Conservation (phyloP, 2,329 filamentous ascomycete species). For the Ophiocordyceps camponoti-saundersi region DNA sequence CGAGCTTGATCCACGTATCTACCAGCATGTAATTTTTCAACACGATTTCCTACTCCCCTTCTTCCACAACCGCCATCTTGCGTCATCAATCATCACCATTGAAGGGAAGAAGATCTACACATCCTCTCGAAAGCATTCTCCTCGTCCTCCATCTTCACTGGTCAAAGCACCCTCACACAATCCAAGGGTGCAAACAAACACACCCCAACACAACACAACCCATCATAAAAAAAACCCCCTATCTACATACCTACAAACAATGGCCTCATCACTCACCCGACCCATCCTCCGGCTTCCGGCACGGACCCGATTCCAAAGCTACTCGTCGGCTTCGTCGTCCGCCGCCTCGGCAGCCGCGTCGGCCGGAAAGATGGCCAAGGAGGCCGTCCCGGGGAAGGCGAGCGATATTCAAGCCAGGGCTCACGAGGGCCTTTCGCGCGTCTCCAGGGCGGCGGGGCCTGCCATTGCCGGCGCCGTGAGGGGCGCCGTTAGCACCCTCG, state of each 20-base stretch:
- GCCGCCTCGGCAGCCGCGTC: conserved; percentile 44
- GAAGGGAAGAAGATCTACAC: too few species aligned
- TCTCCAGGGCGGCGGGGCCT: conserved; percentile 63
- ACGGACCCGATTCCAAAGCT: conserved; percentile 31
- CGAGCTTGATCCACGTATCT: too few species aligned
- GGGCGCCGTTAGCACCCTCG: conserved; percentile 46
- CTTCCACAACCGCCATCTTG: too few species aligned
- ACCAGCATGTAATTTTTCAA: too few species aligned
- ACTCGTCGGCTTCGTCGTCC: too few species aligned
- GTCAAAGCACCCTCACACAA: too few species aligned
- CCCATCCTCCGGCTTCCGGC: conserved; percentile 26
- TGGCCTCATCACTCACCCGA: conserved; percentile 20
- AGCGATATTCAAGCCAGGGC: conserved; percentile 45
- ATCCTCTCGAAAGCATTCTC: too few species aligned
- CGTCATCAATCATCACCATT: too few species aligned
- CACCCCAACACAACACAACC: not conserved
- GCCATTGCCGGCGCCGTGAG: conserved; percentile 58
- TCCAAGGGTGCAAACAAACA: not conserved
- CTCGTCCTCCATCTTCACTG: too few species aligned
- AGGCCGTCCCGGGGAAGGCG: conserved; percentile 24
- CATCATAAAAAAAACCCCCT: not conserved
- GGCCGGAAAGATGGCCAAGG: conserved; percentile 20
- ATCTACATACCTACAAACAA: not conserved
- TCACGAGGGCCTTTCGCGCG: conserved; percentile 65
- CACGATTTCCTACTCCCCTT: too few species aligned